These are phyloP conservation scores for Diutina mesorugosa DNA, from an alignment of 1,139 yeast species.

Conservation along the genomic window DNA sequence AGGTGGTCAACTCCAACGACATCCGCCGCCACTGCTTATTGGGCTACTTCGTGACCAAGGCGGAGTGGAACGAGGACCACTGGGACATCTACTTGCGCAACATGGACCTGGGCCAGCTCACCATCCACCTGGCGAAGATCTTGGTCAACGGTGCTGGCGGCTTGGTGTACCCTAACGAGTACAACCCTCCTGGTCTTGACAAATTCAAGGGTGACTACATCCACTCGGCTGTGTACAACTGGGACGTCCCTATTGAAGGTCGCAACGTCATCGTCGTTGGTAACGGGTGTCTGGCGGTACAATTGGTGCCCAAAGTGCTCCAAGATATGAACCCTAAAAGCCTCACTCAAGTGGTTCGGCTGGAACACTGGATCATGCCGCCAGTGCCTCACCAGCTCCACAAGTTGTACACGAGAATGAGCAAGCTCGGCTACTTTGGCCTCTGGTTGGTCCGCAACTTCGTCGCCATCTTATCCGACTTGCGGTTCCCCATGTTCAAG, in stretches of 20 bases:
- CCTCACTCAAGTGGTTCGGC: neutral
- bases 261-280: neutral
- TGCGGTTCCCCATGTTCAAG: neutral
- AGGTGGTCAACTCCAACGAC: conserved; percentile 22
- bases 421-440: neutral
- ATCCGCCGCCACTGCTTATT: conserved; percentile 19
- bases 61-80: conserved; percentile 17
- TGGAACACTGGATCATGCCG: conserved; percentile 1
- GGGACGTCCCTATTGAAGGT: conserved; percentile 21
- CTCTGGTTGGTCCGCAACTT: neutral
- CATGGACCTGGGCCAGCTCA: conserved; percentile 18
- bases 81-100: conserved; percentile 26
- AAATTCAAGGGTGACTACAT: conserved; percentile 30
- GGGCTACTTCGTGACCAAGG: conserved; percentile 15
- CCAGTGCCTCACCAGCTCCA: neutral
- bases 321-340: neutral
- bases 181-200: conserved; percentile 21
- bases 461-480: neutral
- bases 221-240: conserved; percentile 39
- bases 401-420: neutral
- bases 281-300: conserved; percentile 1
- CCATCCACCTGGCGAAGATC: conserved; percentile 15
- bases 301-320: neutral
- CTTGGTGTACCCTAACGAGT: conserved; percentile 22
- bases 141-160: conserved; percentile 27